Conservation (phyloP, 805 yeast genomes). For the Suhomyces emberorum region DNA sequence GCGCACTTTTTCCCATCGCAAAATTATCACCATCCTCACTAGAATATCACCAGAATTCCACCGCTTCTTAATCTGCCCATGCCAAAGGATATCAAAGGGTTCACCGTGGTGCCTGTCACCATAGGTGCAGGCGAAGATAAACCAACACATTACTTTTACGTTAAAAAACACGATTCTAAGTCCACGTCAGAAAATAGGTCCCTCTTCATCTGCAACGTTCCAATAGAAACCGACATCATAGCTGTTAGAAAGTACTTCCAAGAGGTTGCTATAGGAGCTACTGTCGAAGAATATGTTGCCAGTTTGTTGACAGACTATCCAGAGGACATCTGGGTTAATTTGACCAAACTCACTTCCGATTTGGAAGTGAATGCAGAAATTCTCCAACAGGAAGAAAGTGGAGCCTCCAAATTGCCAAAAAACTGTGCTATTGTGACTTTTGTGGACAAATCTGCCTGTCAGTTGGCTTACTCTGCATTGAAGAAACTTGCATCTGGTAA, state of each 20-base stretch:
- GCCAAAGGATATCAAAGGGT: conserved; percentile 52
- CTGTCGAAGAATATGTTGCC: conserved; percentile 46
- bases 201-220: conserved; percentile 75
- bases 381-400: conserved; percentile 20
- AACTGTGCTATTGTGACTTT: conserved; percentile 72
- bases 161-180: conserved; percentile 59
- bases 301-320: conserved; percentile 38
- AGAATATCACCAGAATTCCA: too few relatives aligned
- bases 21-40: background rate
- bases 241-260: conserved; percentile 56
- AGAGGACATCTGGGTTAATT: conserved; percentile 45
- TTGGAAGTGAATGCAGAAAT: conserved; percentile 31
- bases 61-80: too few relatives aligned
- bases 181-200: conserved; percentile 36
- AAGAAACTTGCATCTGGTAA: conserved; percentile 41
- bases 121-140: conserved; percentile 30
- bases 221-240: conserved; percentile 54
- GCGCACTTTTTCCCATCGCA: background rate
- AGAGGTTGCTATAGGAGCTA: conserved; percentile 60
- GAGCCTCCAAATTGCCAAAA: conserved; percentile 54
- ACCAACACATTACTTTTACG: conserved; percentile 57
- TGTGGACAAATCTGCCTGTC: conserved; percentile 65
- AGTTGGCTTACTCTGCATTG: conserved; percentile 62
- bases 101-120: conserved; percentile 46
- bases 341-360: conserved; percentile 60